These are phyloP conservation scores for Boletus barrowsii DNA, from an alignment of 768 basidiomycete genomes.

Conservation along the genomic window DNA sequence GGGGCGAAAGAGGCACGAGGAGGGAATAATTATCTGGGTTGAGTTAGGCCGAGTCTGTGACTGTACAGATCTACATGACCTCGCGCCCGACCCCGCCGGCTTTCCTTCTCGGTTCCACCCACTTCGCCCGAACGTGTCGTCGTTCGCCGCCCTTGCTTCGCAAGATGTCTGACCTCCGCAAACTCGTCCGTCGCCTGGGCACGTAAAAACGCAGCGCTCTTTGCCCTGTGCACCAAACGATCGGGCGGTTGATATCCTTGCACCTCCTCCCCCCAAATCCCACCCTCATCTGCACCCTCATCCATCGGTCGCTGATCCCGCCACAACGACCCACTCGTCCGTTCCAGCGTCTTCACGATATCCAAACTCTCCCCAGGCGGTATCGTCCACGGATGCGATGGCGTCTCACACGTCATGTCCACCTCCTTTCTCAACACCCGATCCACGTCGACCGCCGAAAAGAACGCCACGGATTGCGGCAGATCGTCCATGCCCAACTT, in stretches of 20 bases:
- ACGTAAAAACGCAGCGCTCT: conserved; percentile 61
- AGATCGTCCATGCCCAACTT: conserved; percentile 95
- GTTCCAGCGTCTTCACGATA: conserved; percentile 60
- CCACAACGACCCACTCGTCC: conserved; percentile 71
- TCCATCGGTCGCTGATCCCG: conserved; percentile 58
- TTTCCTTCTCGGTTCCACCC: background rate
- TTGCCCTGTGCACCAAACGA: conserved; percentile 64
- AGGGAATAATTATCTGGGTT: too few relatives aligned
- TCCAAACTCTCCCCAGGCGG: conserved; percentile 84
- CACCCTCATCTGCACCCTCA: conserved; percentile 7
- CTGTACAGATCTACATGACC: background rate
- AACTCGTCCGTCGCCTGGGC: conserved; percentile 77
- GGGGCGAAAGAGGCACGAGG: too few relatives aligned
- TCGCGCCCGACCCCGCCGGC: conserved; percentile 12
- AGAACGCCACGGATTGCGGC: conserved; percentile 94
- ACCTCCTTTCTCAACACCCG: conserved; percentile 91
- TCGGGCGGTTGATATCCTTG: conserved; percentile 53
- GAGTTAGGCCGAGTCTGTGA: too few relatives aligned
- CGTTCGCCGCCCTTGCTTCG: conserved; percentile 39
- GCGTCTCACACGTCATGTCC: conserved; percentile 93
- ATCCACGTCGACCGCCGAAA: conserved; percentile 95
- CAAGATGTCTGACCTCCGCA: conserved; percentile 66
- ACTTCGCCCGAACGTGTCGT: background rate
- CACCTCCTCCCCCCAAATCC: conserved; percentile 2
- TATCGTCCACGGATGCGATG: conserved; percentile 81